Base-by-base conservation (phyloP, 1,284 basidiomycete genomes). In the Tilletia indica region DNA sequence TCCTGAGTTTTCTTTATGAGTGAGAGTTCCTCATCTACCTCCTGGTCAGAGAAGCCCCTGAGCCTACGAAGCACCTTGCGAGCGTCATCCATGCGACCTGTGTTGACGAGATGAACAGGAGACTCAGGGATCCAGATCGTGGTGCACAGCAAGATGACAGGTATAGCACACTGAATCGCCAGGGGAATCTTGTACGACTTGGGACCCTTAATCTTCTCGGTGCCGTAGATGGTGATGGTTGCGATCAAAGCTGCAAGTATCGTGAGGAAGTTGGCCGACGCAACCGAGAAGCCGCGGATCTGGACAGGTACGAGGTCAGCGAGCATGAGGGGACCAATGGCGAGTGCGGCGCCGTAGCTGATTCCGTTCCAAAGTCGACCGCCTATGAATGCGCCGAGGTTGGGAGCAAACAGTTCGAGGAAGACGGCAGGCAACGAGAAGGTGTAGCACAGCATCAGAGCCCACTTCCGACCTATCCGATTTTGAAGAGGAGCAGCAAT, bases 331-430 rank as follows among this genome's bases (percentile, higher is more conserved):
- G 78, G 78, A 0, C 76, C 78, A 51, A 79, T 77, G 49, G 74
- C 75, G 21, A 78, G 72, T 1, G 78, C 78, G 39, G 72, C 74
- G 19, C 78, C 78, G 69, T 80, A 80, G 5, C 74, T 70, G 42
- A 79, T 68, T 1, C 73, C 77, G 56, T 80, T 80, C 76, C 77
- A 78, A 3, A 76, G 72, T 19, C 78, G 74, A 5, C 78, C 78
- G n/a, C 74, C 48, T 68, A 80, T 76, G 69, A 78, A 80, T 25
- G 76, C 77, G 38, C 54, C 76, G 5, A 80, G 73, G 54, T 78
- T 79, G 49, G 78, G 78, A 3, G 78, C 71, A 74, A 78, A 80
- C 2, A 80, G 73, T 63, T 80, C 77, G 25, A 80, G 61, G 66
- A 79, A 77, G 9, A 78, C 77, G 14, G 77, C 76, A 4, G 76